Base-by-base conservation (phyloP, 148 eudicot genomes). In the Agrostemma githago region DNA sequence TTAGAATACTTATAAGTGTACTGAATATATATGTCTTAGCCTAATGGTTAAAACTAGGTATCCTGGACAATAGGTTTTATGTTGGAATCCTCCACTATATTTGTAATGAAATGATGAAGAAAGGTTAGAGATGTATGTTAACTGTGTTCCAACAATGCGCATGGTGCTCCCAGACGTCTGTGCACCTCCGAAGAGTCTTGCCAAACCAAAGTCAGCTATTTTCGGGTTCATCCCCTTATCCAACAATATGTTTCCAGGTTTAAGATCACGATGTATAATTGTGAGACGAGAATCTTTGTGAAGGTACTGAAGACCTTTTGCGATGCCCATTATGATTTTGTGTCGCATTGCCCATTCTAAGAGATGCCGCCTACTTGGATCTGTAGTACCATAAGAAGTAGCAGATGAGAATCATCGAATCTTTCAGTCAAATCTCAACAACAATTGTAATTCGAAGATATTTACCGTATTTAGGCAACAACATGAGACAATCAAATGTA, bases 131-230 rank as follows among this genome's bases (percentile, higher is more conserved):
- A 2, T 46, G 8, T 46, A 2, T 46, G 8, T 46, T 46, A 46
- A 77, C 80, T 26, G 26, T 64, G 80, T 77, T 56, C 80, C 76
- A 2, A 46, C 44, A 19, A 71, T 62, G 66, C 76, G 40, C 43
- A 86, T 88, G 16, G 97, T 92, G 83, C 82, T 86, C 8, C 82
- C 85, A 67, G 79, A 86, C 61, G 79, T 78, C 73, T 85, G 79
- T 51, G 90, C 84, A 38, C 75, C 42, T 63, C 5, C 66, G 12
- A 34, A 63, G 8, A 63, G 67, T 38, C 86, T 63, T 57, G 87
- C 92, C 43, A 84, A 84, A 15, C 95, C 95, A 65, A 92, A 92
- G 77, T 92, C 96, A 4, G 93, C 86, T 70, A 90, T 87, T 79
- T 88, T 90, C 6, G 90, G 77, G 38, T 68, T 68, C 71, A 67